A percentile compares a stretch with the other conserved stretches of the same genome.
Evolutionary conservation across 2,329 filamentous ascomycete genomes (phyloP).

Genomic region (Xylariaceae sp.): DNA sequence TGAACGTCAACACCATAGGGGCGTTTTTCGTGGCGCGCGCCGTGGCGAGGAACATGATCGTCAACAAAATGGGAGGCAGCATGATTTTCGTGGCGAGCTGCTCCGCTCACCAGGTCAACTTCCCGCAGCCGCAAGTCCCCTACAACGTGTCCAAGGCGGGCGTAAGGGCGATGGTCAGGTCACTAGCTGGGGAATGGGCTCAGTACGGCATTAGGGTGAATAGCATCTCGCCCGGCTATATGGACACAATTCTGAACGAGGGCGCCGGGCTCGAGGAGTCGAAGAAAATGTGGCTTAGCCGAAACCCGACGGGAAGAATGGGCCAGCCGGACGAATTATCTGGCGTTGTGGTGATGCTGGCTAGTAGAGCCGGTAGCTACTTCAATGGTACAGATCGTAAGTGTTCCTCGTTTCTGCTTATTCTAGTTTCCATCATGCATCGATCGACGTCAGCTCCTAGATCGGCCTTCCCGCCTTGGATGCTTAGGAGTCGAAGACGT

Average conservation of each 20-base stretch:
- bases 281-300: constrained; percentile 49
- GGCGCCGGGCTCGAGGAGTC: constrained; percentile 52
- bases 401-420: background rate
- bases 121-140: constrained; percentile 62
- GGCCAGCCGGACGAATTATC: constrained; percentile 57
- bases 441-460: background rate
- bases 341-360: constrained; percentile 55
- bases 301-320: constrained; percentile 62
- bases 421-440: background rate
- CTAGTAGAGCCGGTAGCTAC: constrained; percentile 57
- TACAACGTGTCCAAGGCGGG: constrained; percentile 71
- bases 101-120: constrained; percentile 64
- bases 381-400: constrained; percentile 58
- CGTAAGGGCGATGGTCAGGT: constrained; percentile 56
- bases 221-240: constrained; percentile 66
- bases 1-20: constrained; percentile 69
- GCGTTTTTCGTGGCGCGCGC: constrained; percentile 66
- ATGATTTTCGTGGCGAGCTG: constrained; percentile 65
- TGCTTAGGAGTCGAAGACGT: background rate
- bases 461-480: background rate
- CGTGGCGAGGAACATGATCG: constrained; percentile 48
- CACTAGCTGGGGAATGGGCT: constrained; percentile 68
- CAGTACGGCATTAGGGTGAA: constrained; percentile 66
- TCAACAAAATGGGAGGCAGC: constrained; percentile 45
- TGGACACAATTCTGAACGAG: constrained; percentile 70